Conservation (phyloP, 2,329 filamentous ascomycete species). For the Berkeleyomyces rouxiae region DNA sequence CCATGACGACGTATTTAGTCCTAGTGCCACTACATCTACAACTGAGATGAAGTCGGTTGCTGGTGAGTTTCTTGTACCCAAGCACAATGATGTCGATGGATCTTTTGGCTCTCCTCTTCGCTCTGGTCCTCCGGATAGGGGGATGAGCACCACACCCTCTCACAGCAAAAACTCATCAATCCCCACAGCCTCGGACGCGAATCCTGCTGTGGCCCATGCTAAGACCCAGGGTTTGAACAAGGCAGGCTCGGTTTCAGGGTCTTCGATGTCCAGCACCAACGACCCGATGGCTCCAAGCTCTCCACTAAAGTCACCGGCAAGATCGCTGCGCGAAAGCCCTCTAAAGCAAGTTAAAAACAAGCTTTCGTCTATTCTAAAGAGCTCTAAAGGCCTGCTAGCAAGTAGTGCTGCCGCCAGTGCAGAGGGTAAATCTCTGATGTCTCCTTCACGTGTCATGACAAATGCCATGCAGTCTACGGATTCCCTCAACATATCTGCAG, state of each 20-base stretch:
- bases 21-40: neutral
- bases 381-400: constrained; percentile 69
- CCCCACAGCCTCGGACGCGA: constrained; percentile 29
- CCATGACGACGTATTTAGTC: neutral
- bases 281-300: constrained; percentile 23
- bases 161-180: constrained; percentile 50
- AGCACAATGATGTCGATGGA: constrained; percentile 23
- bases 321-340: constrained; percentile 52
- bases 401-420: constrained; percentile 52
- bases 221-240: constrained; percentile 12
- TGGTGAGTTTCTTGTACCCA: constrained; percentile 25
- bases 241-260: constrained; percentile 38
- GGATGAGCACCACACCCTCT: constrained; percentile 21
- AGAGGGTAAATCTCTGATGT: constrained; percentile 42
- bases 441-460: constrained; percentile 34
- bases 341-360: constrained; percentile 87
- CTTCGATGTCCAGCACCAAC: constrained; percentile 31
- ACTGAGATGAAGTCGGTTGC: constrained; percentile 7
- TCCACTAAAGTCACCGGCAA: constrained; percentile 39
- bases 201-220: constrained; percentile 18
- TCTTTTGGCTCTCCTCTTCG: constrained; percentile 22
- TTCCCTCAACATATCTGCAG: constrained; percentile 22
- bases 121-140: neutral
- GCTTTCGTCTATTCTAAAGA: constrained; percentile 77
- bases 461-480: constrained; percentile 32